A percentile compares a stretch with the other conserved stretches of the same genome.
These are phyloP conservation scores for Coniochaeta ligniaria DNA, from an alignment of 2,329 filamentous ascomycete genomes.

Conservation along the genomic window DNA sequence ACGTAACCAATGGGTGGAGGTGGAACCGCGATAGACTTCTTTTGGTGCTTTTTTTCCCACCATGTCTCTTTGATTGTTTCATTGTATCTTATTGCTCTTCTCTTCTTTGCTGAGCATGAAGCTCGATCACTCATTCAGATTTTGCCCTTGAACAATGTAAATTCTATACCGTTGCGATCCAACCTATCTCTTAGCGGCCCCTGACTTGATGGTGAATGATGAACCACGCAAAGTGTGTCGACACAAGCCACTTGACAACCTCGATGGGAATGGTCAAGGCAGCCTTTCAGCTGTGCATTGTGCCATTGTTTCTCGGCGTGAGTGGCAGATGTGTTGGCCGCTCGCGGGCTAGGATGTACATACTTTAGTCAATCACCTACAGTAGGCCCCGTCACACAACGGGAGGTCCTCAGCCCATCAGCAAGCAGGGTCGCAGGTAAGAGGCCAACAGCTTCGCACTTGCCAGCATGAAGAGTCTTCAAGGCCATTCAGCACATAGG, in stretches of 20 bases:
- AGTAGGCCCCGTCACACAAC: too few relatives aligned
- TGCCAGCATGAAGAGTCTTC: not conserved
- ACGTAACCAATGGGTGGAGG: not conserved
- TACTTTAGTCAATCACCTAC: not conserved
- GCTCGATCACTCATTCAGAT: not conserved
- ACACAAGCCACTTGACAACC: not conserved
- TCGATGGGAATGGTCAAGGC: not conserved
- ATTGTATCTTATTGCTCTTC: not conserved
- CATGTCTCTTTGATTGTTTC: not conserved
- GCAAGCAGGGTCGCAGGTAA: not conserved
- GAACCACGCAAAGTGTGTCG: not conserved
- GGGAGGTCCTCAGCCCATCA: not conserved
- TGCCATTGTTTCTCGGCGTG: too few relatives aligned
- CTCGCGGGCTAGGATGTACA: not conserved
- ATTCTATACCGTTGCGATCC: not conserved
- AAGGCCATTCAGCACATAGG: not conserved
- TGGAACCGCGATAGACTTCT: not conserved
- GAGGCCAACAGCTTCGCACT: not conserved
- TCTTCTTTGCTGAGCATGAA: not conserved
- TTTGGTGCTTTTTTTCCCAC: not conserved
- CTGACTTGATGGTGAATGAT: not conserved
- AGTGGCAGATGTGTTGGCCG: not conserved
- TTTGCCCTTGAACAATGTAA: not conserved
- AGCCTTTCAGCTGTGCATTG: not conserved
- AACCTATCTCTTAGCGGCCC: not conserved